A percentile compares a stretch with the other conserved stretches of the same genome.
Conservation (phyloP, 106 monocot species). For the Dioscorea zingiberensis region DNA sequence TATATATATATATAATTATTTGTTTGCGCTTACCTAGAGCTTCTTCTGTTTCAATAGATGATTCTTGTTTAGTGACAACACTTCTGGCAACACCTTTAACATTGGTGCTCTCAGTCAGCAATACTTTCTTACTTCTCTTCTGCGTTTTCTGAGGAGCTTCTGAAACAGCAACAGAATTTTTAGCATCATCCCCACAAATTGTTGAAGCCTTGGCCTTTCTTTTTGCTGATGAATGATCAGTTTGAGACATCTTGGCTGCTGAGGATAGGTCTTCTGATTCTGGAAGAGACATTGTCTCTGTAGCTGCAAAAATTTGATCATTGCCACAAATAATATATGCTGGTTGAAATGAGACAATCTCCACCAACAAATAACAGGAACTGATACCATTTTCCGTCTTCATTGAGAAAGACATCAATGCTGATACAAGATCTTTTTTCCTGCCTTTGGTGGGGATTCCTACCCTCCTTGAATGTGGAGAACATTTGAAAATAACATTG, state of each 20-base stretch:
- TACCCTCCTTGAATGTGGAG: slow-evolving; percentile 31
- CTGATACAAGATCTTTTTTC: slow-evolving; percentile 68
- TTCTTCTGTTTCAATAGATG: slow-evolving; percentile 12
- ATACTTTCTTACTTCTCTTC: slow-evolving; percentile 34
- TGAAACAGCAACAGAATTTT: slow-evolving; percentile 12
- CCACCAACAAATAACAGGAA: no score
- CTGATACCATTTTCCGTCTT: slow-evolving; percentile 24
- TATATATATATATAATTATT: background rate
- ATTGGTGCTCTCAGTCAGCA: background rate
- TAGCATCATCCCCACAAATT: slow-evolving; percentile 16
- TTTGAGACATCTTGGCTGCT: background rate
- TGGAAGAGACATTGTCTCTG: background rate
- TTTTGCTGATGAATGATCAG: slow-evolving; percentile 24
- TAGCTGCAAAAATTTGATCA: background rate
- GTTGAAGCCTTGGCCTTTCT: slow-evolving; percentile 20
- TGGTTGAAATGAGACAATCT: background rate
- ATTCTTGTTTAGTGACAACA: slow-evolving; percentile 19
- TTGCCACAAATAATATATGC: background rate
- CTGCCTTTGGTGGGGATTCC: slow-evolving; percentile 57
- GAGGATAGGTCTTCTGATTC: slow-evolving; percentile 9
- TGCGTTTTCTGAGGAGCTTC: slow-evolving; percentile 26
- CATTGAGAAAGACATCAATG: slow-evolving; percentile 30
- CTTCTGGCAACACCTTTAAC: slow-evolving; percentile 18
- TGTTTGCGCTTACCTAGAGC: slow-evolving; percentile 15
- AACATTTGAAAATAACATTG: slow-evolving; percentile 3